phyloP scores from a whole-genome alignment of 192 early-diverging fungal species.

The Ambispora gerdemannii region DNA sequence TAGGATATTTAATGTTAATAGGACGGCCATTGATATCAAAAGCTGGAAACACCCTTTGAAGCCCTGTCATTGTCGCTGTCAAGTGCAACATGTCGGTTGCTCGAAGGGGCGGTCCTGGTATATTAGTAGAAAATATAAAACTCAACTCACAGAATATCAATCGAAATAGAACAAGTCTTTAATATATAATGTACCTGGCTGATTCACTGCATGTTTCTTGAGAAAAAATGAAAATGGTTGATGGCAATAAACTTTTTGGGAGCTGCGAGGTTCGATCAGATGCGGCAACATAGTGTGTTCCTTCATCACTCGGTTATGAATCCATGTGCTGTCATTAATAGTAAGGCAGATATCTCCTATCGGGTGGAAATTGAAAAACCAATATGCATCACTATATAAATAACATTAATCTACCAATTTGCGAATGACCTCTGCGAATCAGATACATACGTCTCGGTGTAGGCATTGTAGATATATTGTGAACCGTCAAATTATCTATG shows the following conservation, averaged over 20 bases:
- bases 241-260: not conserved
- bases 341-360: constrained; percentile 23
- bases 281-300: constrained; percentile 1
- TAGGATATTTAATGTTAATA: constrained; percentile 28
- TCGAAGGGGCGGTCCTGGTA: constrained; percentile 25
- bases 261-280: not conserved
- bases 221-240: constrained; percentile 22
- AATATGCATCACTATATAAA: not conserved
- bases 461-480: constrained; percentile 20
- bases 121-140: constrained; percentile 7
- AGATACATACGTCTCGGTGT: constrained; percentile 25
- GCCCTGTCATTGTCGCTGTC: constrained; percentile 25
- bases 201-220: constrained; percentile 13
- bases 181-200: constrained; percentile 12
- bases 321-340: constrained; percentile 21
- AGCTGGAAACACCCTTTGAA: constrained; percentile 11
- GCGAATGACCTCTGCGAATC: not conserved
- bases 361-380: constrained; percentile 6
- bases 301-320: not conserved
- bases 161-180: constrained; percentile 4
- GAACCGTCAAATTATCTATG: constrained; percentile 13
- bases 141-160: not conserved
- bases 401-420: not conserved
- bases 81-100: constrained; percentile 4
- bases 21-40: constrained; percentile 15